phyloP scores from a whole-genome alignment of 1,284 basidiomycete genomes.

The Malassezia arunalokei region DNA sequence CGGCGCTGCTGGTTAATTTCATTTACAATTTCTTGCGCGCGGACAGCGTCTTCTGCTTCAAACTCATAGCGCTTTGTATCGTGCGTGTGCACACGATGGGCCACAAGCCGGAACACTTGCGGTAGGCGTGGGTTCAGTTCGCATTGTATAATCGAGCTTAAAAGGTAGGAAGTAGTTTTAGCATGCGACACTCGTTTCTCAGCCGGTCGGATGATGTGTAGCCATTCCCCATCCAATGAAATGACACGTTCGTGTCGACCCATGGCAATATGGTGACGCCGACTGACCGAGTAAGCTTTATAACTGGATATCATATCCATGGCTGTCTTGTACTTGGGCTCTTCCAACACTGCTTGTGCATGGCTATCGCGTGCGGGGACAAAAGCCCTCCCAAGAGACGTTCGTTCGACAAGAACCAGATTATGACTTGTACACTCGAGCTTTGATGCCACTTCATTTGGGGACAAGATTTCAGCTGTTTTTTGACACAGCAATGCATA shows the following conservation, averaged over 20 bases:
- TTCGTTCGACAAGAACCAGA: conserved; percentile 65
- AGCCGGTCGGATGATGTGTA: conserved; percentile 54
- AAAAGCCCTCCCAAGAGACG: background rate
- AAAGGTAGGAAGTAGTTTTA: conserved; percentile 73
- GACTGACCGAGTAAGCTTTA: conserved; percentile 79
- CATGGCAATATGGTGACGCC: conserved; percentile 70
- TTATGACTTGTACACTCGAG: conserved; percentile 68
- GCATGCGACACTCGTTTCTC: conserved; percentile 26
- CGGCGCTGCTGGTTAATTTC: conserved; percentile 23
- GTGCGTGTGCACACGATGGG: conserved; percentile 57
- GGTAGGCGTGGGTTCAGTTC: conserved; percentile 70
- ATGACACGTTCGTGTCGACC: conserved; percentile 79
- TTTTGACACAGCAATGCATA: conserved; percentile 41
- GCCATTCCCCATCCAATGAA: conserved; percentile 87
- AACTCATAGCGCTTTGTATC: conserved; percentile 83
- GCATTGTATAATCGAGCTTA: conserved; percentile 70
- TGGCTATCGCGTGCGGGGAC: background rate
- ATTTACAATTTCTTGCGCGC: conserved; percentile 38
- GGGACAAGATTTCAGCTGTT: conserved; percentile 62
- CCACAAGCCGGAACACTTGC: conserved; percentile 71
- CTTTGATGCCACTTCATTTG: conserved; percentile 88
- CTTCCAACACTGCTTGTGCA: conserved; percentile 6
- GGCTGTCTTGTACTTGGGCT: conserved; percentile 42
- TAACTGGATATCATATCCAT: conserved; percentile 53
- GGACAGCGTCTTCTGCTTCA: conserved; percentile 70